phyloP scores from a whole-genome alignment of 371 early-diverging fungal species.

The Rhizomucor pusillus region DNA sequence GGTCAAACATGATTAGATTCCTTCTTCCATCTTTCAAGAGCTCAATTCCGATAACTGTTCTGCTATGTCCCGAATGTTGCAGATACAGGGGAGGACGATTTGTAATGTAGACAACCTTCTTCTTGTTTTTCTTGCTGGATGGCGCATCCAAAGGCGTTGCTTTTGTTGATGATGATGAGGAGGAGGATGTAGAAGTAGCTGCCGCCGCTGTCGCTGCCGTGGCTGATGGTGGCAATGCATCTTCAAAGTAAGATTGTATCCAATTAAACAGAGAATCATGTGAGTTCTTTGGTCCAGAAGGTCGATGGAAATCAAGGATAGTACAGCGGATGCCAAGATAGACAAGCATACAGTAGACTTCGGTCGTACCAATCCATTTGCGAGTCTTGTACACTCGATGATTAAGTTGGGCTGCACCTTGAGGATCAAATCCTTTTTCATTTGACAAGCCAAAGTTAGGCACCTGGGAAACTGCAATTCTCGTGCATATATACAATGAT shows the following conservation, averaged over 20 bases:
- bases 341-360: slow-evolving; percentile 63
- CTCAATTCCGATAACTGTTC: slow-evolving; percentile 71
- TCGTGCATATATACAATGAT: no score
- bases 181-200: neutral
- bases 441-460: neutral
- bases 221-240: no score
- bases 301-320: slow-evolving; percentile 67
- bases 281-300: slow-evolving; percentile 55
- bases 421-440: slow-evolving; percentile 56
- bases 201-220: neutral
- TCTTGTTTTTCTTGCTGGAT: neutral
- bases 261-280: slow-evolving; percentile 61
- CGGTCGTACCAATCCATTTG: slow-evolving; percentile 83
- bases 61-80: slow-evolving; percentile 76
- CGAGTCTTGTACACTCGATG: slow-evolving; percentile 56
- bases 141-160: neutral
- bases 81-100: slow-evolving; percentile 68
- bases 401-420: slow-evolving; percentile 64
- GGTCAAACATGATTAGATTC: slow-evolving; percentile 69
- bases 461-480: slow-evolving; percentile 5
- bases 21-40: slow-evolving; percentile 37
- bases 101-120: slow-evolving; percentile 37
- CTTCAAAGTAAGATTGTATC: slow-evolving; percentile 53
- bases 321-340: slow-evolving; percentile 61
- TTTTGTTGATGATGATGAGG: no score